Conservation (phyloP, 208 protist genomes). For the Histomonas meleagridis region DNA sequence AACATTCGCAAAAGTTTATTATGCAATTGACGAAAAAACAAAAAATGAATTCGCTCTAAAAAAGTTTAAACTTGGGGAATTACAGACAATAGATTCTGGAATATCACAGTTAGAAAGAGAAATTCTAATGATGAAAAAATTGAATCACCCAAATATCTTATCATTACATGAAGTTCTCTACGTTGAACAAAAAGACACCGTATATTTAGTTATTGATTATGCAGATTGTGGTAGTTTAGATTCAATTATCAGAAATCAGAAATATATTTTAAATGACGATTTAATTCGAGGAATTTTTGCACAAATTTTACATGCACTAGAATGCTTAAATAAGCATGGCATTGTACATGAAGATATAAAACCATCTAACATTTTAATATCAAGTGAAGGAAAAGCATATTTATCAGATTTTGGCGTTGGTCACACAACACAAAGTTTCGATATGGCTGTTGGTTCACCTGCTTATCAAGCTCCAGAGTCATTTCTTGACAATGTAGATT, state of each 20-base stretch:
- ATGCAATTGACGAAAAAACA: background rate
- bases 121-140: background rate
- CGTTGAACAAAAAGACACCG: background rate
- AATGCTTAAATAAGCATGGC: background rate
- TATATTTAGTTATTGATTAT: background rate
- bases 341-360: slow-evolving; percentile 31
- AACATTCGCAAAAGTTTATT: slow-evolving; percentile 25
- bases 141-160: background rate
- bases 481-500: background rate
- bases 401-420: slow-evolving; percentile 29
- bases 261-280: background rate
- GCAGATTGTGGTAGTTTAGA: background rate
- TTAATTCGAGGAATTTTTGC: background rate
- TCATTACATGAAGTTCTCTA: slow-evolving; percentile 23
- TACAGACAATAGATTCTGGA: background rate
- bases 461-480: background rate
- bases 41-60: background rate
- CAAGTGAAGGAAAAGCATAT: background rate
- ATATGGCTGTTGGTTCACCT: background rate
- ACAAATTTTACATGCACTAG: background rate
- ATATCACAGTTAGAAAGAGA: background rate
- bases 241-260: background rate
- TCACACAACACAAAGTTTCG: background rate
- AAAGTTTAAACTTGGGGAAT: background rate
- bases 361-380: slow-evolving; percentile 1